These are phyloP conservation scores for Colletotrichum liriopes DNA, from an alignment of 2,329 filamentous ascomycete species.

Conservation along the genomic window DNA sequence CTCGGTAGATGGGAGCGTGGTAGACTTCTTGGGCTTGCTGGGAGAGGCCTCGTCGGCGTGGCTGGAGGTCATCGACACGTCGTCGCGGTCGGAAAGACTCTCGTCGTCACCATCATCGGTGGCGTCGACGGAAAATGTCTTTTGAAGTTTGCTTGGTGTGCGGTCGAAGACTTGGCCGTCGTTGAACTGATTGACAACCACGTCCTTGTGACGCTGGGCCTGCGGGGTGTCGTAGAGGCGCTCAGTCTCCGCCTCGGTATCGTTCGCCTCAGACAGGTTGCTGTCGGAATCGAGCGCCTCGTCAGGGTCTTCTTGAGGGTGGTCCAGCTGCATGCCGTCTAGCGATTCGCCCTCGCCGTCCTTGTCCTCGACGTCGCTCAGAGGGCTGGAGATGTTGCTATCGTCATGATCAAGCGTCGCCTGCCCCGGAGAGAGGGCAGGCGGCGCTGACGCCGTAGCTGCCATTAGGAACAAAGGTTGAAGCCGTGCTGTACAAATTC, in stretches of 20 bases:
- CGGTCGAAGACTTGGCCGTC: slow-evolving; percentile 72
- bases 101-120: slow-evolving; percentile 56
- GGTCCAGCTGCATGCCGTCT: slow-evolving; percentile 69
- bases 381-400: slow-evolving; percentile 87
- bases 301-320: slow-evolving; percentile 44
- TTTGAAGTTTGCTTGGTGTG: slow-evolving; percentile 84
- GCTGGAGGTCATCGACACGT: slow-evolving; percentile 57
- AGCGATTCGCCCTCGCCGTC: slow-evolving; percentile 79
- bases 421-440: slow-evolving; percentile 64
- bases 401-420: slow-evolving; percentile 69
- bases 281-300: slow-evolving; percentile 64
- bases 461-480: slow-evolving; percentile 59
- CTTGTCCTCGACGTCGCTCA: slow-evolving; percentile 92
- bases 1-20: slow-evolving; percentile 48
- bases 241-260: slow-evolving; percentile 94
- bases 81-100: slow-evolving; percentile 59
- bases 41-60: slow-evolving; percentile 56
- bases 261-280: slow-evolving; percentile 73
- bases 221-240: slow-evolving; percentile 91
- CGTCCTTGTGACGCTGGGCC: slow-evolving; percentile 74
- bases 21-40: slow-evolving; percentile 50
- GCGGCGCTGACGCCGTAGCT: slow-evolving; percentile 65
- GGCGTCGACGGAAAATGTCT: slow-evolving; percentile 57
- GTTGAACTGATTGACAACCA: slow-evolving; percentile 71
- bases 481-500: slow-evolving; percentile 20